These are phyloP conservation scores for Peltaster fructicola DNA, from an alignment of 2,329 filamentous ascomycete genomes.

Conservation along the genomic window DNA sequence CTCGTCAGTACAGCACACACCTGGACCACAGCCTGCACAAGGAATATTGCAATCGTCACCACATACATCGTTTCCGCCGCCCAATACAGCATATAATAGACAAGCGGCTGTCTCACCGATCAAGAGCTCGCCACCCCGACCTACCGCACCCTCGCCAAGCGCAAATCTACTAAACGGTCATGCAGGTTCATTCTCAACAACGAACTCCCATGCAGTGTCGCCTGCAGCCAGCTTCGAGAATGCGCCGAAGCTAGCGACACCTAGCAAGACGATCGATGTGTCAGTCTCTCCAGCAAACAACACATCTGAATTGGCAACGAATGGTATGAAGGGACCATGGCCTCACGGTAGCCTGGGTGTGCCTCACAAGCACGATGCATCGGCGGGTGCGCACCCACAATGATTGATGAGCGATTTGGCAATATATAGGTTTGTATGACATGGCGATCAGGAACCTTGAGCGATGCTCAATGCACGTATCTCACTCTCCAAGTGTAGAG, in stretches of 20 bases:
- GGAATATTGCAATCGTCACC: conserved; percentile 3
- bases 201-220: conserved; percentile 1
- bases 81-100: conserved; percentile 6
- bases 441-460: too few relatives aligned
- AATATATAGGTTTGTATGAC: too few relatives aligned
- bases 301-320: conserved; percentile 12
- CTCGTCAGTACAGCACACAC: conserved; percentile 11
- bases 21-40: conserved; percentile 4
- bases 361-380: conserved; percentile 16
- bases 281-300: conserved; percentile 23
- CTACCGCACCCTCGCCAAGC: conserved; percentile 3
- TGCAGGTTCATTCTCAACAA: conserved; percentile 1
- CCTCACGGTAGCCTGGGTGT: conserved; percentile 13
- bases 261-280: conserved; percentile 10
- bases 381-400: conserved; percentile 3
- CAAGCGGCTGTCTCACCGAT: conserved; percentile 12
- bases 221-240: conserved; percentile 2
- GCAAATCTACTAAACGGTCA: conserved; percentile 1
- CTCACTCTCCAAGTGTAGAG: conserved; percentile 41
- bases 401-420: too few relatives aligned
- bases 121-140: conserved; percentile 15
- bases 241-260: conserved; percentile 3
- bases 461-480: too few relatives aligned
- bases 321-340: conserved; percentile 19
- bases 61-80: conserved; percentile 14